Evolutionary conservation across 1,284 basidiomycete species (phyloP), one percentile per base, ranked within the genome.

Genomic region (Moniliella sp.): DNA sequence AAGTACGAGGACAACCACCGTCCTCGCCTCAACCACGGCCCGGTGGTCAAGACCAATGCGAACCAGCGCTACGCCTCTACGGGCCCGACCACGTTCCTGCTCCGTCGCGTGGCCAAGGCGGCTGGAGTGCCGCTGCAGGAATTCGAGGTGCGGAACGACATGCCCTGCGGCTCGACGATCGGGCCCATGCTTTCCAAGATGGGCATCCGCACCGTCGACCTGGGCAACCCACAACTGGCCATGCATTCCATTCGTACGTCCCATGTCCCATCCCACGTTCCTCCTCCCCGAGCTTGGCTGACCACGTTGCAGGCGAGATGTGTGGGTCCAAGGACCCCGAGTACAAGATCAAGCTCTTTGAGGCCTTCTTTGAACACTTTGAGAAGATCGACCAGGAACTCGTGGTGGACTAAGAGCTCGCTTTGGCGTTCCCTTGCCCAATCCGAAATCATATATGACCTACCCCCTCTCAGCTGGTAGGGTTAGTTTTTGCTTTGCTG

Each of bases 31-130:
- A 94, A 94, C 57, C 73, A 73, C 11, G 88, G 88, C 15, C 72
- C 91, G 14, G 72, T 84, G 2, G 74, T 97, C 63, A 97, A 97
- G 67, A 86, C 79, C 12, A 93, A 93, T 57, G 66, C 65, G 32
- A 69, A 69, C 46, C 66, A 67, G 50, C 51, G 64, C 17, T 69
- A 70, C 47, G 69, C 68, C 3, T 66, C 66, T 11, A 70, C 65
- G 13, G 66, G 66, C 0, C 62, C 65, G 32, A 71, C 69, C 0
- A 67, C 67, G 0, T 70, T 71, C 59, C 49, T 70, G n/a, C 49
- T 70, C 13, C 57, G 69, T 12, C 57, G 65, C 31, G 56, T 69
- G 31, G 69, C 69, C 2, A 61, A 67, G 39, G 57, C 63, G 18
- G 59, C 54, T 8, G 45, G 50, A 25, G 60, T 88, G 0, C 76